Evolutionary conservation across 1,284 basidiomycete species (phyloP).

Genomic region (Crocinoboletus sp.): DNA sequence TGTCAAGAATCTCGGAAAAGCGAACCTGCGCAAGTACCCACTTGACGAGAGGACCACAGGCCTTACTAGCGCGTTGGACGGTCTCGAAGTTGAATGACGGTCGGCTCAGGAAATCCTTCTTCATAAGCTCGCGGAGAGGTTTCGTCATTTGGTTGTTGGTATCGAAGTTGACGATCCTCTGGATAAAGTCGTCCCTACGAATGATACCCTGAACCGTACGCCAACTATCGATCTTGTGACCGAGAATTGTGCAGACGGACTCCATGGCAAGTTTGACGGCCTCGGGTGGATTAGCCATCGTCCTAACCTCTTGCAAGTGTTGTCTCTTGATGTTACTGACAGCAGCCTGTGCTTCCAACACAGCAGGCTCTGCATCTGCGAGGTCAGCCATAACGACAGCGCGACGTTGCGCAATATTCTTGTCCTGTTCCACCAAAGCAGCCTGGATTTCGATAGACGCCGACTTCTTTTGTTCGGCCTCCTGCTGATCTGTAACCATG

Average conservation of each 20-base stretch:
- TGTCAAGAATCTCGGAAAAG: constrained; percentile 98
- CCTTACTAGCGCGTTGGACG: constrained; percentile 94
- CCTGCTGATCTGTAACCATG: constrained; percentile 98
- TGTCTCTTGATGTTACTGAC: constrained; percentile 98
- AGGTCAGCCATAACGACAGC: constrained; percentile 93
- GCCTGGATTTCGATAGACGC: constrained; percentile 97
- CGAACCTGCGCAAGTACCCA: constrained; percentile 98
- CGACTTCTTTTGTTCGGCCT: constrained; percentile 97
- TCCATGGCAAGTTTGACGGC: constrained; percentile 99
- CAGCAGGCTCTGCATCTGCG: constrained; percentile 97
- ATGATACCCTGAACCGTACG: constrained; percentile 95
- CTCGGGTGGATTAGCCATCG: constrained; percentile 98
- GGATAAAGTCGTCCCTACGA: constrained; percentile 96
- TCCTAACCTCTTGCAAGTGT: constrained; percentile 95
- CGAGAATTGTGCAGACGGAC: constrained; percentile 96
- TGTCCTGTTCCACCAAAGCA: constrained; percentile 88
- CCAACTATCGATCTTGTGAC: constrained; percentile 97
- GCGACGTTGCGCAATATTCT: constrained; percentile 83
- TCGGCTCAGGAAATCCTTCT: constrained; percentile 87
- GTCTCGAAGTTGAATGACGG: constrained; percentile 95
- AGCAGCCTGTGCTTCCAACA: constrained; percentile 90
- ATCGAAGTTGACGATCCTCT: constrained; percentile 96
- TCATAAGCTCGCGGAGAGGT: constrained; percentile 87
- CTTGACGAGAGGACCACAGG: constrained; percentile 97
- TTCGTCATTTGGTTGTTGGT: constrained; percentile 91